Evolutionary conservation across 2,329 filamentous ascomycete genomes (phyloP).

Genomic region (Cercospora beticola): DNA sequence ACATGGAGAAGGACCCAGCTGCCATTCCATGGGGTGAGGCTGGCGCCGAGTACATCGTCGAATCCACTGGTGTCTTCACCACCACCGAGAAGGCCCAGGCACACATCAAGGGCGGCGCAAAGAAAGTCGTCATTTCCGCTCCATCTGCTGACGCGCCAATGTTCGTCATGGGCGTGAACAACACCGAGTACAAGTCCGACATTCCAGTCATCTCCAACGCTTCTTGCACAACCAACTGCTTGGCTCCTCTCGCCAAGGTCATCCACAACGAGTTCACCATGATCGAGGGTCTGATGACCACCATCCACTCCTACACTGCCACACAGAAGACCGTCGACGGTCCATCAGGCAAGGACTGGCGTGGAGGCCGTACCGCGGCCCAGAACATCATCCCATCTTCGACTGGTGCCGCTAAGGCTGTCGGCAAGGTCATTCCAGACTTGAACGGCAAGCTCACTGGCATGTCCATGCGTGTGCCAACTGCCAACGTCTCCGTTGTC

Average conservation of each 20-base stretch:
- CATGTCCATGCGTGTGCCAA: conserved; percentile 99
- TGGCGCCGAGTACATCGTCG: conserved; percentile 89
- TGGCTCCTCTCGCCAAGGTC: conserved; percentile 98
- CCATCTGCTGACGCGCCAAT: conserved; percentile 95
- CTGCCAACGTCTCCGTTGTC: conserved; percentile 97
- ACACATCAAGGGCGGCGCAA: conserved; percentile 94
- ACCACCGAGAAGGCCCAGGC: conserved; percentile 92
- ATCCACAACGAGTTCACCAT: conserved; percentile 98
- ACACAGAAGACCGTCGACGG: conserved; percentile 99
- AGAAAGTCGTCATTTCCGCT: conserved; percentile 86
- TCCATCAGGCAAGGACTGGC: conserved; percentile 98
- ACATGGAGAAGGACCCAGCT: conserved; percentile 85
- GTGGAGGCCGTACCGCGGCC: conserved; percentile 96
- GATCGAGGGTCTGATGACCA: conserved; percentile 99
- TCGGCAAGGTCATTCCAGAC: conserved; percentile 98
- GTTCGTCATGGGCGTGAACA: conserved; percentile 99
- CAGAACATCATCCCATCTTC: conserved; percentile 99
- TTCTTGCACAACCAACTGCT: conserved; percentile 99
- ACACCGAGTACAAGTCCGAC: conserved; percentile 87
- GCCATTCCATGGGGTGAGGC: conserved; percentile 87
- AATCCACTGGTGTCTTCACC: conserved; percentile 99
- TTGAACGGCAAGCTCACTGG: conserved; percentile 99
- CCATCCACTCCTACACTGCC: conserved; percentile 98
- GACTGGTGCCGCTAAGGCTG: conserved; percentile 99
- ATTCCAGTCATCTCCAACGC: conserved; percentile 97